Base-by-base conservation (phyloP, 2,329 filamentous ascomycete genomes). In the Fusarium gaditjirri region DNA sequence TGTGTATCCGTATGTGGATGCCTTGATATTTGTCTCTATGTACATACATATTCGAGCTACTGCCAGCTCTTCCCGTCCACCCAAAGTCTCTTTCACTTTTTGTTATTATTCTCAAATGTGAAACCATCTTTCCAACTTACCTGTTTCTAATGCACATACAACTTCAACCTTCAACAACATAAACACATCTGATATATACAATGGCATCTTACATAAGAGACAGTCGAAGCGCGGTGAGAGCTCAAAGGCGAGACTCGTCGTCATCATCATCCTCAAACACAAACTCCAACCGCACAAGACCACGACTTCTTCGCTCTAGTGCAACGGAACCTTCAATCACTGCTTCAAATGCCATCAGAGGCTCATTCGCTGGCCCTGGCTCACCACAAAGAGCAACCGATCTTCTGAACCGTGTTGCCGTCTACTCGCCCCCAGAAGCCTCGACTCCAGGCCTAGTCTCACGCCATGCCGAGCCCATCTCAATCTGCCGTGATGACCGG, bases 321-420 rank as follows among this genome's bases (percentile, higher is more conserved):
- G 86, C 85, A 36, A 90, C 88, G 16, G 88, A 88, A 68, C 88
- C 88, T 8, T 88, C 87, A 33, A 85, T 90, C 71, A 89, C 87
- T 17, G 84, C 86, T 8, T 87, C 87, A 36, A 88, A 86, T 71
- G 85, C 85, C 38, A 87, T 85, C 68, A 82, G 85, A 58, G 85
- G 86, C 61, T 83, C 88, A 42, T 80, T 89, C 47, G 84, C 85
- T 19, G 85, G 80, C 56, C 82, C 86, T 5, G 84, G 85, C 67
- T 83, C 84, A 16, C 83, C 83, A 33, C 85, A 86, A 29, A 82
- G 85, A 68, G 88, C 88, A 23, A 84, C 88, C 7, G 87, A 89
- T 55, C 78, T 90, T 27, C 83, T 90, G 58, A 88, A 81, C 75
- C 84, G 86, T 58, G 84, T 90, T 50, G 88, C 86, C 47, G 81